Base-by-base conservation (phyloP, 164 flowering plant genomes). In the Paratinospora sagittata region DNA sequence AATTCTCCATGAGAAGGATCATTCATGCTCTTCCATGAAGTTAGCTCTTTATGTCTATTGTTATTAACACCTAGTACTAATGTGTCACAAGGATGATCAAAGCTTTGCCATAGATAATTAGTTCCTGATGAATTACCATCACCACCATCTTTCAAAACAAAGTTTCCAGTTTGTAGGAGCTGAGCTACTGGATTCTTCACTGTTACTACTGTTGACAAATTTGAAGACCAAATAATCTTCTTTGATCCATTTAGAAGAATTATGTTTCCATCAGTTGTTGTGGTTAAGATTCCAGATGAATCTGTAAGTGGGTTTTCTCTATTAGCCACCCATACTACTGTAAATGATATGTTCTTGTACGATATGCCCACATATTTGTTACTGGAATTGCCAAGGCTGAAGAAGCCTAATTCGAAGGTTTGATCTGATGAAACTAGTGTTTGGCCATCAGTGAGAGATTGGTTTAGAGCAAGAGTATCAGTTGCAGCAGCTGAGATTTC, bases 251-350 rank as follows among this genome's bases (percentile, higher is more conserved):
- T 66, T 12, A 66, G 21, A 43, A 66, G n/a, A 30, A 66, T 55
- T 39, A 66, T 36, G 10, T 41, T 41, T 6, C 69, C 69, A n/a
- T 39, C 17, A 6, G 10, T 8, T 21, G 17, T 8, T 39, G 26
- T 19, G 6, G 27, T 66, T 8, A 66, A 26, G 11, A 24, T 49
- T n/a, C 80, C 82, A 0, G 88, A 71, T 36, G 80, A 74, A 63
- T 81, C 77, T 0, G 68, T 64, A 33, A 87, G 39, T 52, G 93
- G 89, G 68, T 6, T 45, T 74, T 82, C 82, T 74, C 89, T 76
- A 81, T 87, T 89, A 2, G 93, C 90, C 1, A 87, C 88, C 90
- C 93, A 89, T 0, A 87, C 84, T 6, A 75, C 69, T 1, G 81
- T 79, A 3, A 24, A 39, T 1, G 79, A 34, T 9, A 82, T 65